phyloP scores from a whole-genome alignment of 2,329 filamentous ascomycete genomes.

The Amylocarpus encephaloides region DNA sequence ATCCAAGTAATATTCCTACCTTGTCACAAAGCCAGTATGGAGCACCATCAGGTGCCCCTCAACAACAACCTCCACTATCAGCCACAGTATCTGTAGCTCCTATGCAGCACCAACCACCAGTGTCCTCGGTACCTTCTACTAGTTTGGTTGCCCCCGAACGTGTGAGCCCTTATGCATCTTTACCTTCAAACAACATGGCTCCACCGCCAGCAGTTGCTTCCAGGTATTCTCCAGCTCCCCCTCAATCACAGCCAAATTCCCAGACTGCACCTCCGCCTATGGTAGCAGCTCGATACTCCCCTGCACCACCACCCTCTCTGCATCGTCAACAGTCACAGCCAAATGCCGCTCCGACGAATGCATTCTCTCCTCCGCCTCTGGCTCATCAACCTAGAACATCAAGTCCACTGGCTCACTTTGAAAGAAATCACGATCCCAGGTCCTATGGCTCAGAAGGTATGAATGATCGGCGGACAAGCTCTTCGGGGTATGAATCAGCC shows the following conservation, averaged over 20 bases:
- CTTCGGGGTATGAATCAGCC: constrained; percentile 47
- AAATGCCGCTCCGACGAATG: constrained; percentile 26
- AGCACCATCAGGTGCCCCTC: constrained; percentile 9
- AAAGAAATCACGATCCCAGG: constrained; percentile 34
- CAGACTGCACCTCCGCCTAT: constrained; percentile 35
- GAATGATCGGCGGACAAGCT: constrained; percentile 45
- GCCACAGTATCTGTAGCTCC: constrained; percentile 14
- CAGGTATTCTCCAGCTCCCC: constrained; percentile 56
- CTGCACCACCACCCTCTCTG: constrained; percentile 34
- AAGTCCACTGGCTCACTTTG: constrained; percentile 59
- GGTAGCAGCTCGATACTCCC: constrained; percentile 30
- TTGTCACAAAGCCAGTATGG: constrained; percentile 14
- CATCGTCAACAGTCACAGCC: constrained; percentile 15
- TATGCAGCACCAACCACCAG: constrained; percentile 12
- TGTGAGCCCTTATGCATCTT: constrained; percentile 29
- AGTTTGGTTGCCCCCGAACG: constrained; percentile 29
- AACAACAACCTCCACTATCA: constrained; percentile 14
- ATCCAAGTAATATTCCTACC: constrained; percentile 26
- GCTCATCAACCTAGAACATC: constrained; percentile 59
- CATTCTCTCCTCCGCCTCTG: constrained; percentile 40
- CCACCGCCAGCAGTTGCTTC: constrained; percentile 33
- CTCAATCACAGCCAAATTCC: constrained; percentile 31
- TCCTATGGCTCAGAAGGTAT: constrained; percentile 32
- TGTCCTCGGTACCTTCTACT: constrained; percentile 6
- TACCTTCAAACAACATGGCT: constrained; percentile 18